A percentile compares a stretch with the other conserved stretches of the same genome.
These are phyloP conservation scores for Pythium brachiatum DNA, from an alignment of 352 stramenopile genomes.

Conservation along the genomic window DNA sequence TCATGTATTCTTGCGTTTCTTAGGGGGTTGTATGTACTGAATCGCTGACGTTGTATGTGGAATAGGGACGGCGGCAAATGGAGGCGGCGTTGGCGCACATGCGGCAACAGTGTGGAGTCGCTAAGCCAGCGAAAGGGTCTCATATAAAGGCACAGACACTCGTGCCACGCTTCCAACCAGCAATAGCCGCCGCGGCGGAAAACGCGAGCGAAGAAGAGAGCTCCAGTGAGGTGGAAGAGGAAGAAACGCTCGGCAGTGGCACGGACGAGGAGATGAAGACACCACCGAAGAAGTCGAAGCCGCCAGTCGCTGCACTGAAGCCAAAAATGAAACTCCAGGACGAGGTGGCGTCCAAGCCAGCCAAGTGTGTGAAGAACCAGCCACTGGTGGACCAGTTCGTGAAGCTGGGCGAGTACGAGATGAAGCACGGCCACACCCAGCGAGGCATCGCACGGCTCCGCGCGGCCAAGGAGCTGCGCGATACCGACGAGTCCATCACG, in stretches of 20 bases:
- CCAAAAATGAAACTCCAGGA: slow-evolving; percentile 17
- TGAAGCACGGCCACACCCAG: slow-evolving; percentile 42
- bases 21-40: too few species aligned
- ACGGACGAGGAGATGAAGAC: background rate
- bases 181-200: background rate
- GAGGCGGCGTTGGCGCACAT: slow-evolving; percentile 44
- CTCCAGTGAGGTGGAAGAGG: background rate
- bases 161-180: too few species aligned
- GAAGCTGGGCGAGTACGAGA: slow-evolving; percentile 56
- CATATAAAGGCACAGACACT: too few species aligned
- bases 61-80: slow-evolving; percentile 32
- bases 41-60: too few species aligned
- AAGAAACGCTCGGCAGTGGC: slow-evolving; percentile 17
- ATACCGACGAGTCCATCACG: slow-evolving; percentile 42
- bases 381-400: slow-evolving; percentile 55
- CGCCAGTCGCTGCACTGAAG: background rate
- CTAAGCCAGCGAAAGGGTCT: background rate
- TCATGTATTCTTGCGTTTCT: background rate
- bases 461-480: slow-evolving; percentile 53
- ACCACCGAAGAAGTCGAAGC: background rate
- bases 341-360: slow-evolving; percentile 40
- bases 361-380: slow-evolving; percentile 46
- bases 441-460: slow-evolving; percentile 52
- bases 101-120: slow-evolving; percentile 28
- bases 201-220: background rate